Conservation (phyloP, 2,329 filamentous ascomycete genomes). For the Ambrosiella xylebori region DNA sequence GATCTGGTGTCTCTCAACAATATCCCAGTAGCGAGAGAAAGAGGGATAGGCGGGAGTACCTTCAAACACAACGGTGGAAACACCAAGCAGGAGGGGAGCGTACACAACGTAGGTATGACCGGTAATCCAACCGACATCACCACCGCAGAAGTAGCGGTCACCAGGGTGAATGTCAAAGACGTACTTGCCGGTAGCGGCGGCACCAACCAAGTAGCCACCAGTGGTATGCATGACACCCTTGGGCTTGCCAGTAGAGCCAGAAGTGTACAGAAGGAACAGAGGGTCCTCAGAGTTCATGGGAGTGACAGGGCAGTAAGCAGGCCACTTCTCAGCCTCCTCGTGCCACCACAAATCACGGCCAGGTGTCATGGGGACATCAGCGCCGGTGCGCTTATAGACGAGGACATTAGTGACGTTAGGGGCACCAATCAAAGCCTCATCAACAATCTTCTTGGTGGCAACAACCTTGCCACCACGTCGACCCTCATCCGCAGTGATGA, state of each 20-base stretch:
- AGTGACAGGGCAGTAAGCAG: slow-evolving; percentile 78
- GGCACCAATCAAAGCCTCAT: slow-evolving; percentile 92
- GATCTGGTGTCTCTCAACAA: slow-evolving; percentile 85
- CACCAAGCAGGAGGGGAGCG: slow-evolving; percentile 78
- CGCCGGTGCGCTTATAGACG: slow-evolving; percentile 84
- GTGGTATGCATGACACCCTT: slow-evolving; percentile 99
- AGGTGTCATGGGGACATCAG: slow-evolving; percentile 76
- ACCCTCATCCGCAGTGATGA: slow-evolving; percentile 95
- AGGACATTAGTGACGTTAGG: slow-evolving; percentile 71
- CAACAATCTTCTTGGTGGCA: slow-evolving; percentile 96
- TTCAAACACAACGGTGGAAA: slow-evolving; percentile 92
- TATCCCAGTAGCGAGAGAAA: slow-evolving; percentile 98
- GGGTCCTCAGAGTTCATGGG: slow-evolving; percentile 86
- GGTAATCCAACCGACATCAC: slow-evolving; percentile 98
- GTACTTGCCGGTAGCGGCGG: slow-evolving; percentile 89
- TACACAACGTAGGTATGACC: slow-evolving; percentile 98
- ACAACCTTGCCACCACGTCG: slow-evolving; percentile 96
- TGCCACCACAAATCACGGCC: slow-evolving; percentile 96
- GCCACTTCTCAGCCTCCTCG: slow-evolving; percentile 95
- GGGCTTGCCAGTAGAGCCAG: slow-evolving; percentile 92
- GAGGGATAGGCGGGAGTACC: slow-evolving; percentile 93
- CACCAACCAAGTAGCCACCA: slow-evolving; percentile 83
- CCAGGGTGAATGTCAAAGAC: slow-evolving; percentile 95
- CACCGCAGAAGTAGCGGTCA: slow-evolving; percentile 92
- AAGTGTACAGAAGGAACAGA: slow-evolving; percentile 94